Base-by-base conservation (phyloP, 345 rosid species). In the Melaleuca alternifolia region DNA sequence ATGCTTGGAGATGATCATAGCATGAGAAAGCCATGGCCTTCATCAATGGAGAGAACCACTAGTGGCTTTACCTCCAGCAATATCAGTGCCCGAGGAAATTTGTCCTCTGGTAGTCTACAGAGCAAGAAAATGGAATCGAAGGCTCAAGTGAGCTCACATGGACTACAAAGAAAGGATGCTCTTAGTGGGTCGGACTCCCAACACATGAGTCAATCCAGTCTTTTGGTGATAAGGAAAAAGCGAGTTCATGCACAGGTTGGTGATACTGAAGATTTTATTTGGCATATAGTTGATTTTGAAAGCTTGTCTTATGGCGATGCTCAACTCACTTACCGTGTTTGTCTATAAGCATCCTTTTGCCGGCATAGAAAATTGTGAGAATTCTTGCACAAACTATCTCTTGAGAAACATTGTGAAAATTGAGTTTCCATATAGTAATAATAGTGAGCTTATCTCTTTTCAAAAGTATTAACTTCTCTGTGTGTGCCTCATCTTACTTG, bases 161-260 rank as follows among this genome's bases (percentile, higher is more conserved):
- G 97, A 57, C 71, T 93, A 50, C 97, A 91, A 86, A 95, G 94
- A 88, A 96, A 93, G 93, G 98, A 94, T 90, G 86, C 91, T 62
- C 83, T 92, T 86, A 89, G 92, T 89, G 95, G 95, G 79, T 90
- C 97, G 71, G 97, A 97, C 77, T 91, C 95, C n/a, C 98, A 94
- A 86, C 89, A 92, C 84, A 86, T 89, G 87, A 96, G 93, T 89
- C 99, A 92, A 82, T 95, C 96, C 83, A 90, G 96, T 88, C 90
- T 92, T 46, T 90, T 95, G 56, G 93, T 96, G 87, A 93, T 93
- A 62, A 94, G 96, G 89, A 97, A 97, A 90, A 97, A 94, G 89
- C 97, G 98, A 83, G 93, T 97, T 85, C 99, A 94, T 89, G 88
- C 95, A 71, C 99, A 96, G 99, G 98, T 97, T 89, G 84, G 94